Base-by-base conservation (phyloP, 306 rosid genomes). In the Cicer yamashitae region DNA sequence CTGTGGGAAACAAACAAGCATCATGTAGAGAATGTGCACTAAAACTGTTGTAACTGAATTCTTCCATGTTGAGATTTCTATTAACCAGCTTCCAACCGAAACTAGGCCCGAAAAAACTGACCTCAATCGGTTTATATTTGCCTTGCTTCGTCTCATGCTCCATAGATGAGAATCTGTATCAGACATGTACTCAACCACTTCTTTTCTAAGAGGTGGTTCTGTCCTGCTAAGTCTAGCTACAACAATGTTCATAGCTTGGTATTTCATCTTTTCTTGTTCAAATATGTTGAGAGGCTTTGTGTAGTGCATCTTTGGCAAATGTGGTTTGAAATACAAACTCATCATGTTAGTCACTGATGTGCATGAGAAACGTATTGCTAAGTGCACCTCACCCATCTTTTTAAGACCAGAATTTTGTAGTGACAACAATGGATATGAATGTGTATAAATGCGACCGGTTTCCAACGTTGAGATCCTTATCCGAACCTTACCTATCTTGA, bases 81-180 rank as follows among this genome's bases (percentile, higher is more conserved):
- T 93, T 8, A 96, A 77, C 99, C 99, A 92, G 50, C 52, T 84
- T 73, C 85, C 96, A 7, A 89, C 47, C 0, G 85, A 71, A 4
- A 81, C 0, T 30, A 96, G 11, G 44, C 96, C 93, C 0, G 89
- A 81, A 44, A 90, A 88, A 18, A 96, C 87, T 0, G 80, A 3
- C 84, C 77, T 84, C 10, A 96, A 51, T 40, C 97, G 86, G 82
- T 79, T 84, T 77, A 96, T 89, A 85, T 96, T 96, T 0, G 99
- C 99, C 87, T 96, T 96, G 92, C 98, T 96, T 1, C 96, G 89
- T 67, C 99, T 84, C 97, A 89, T 92, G 85, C 99, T 92, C 96
- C 96, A 96, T 13, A 89, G 83, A 79, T 96, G 96, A 75, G 98
- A 83, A 20, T 96, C 87, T 14, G 89, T 62, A 75, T 96, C 96